Percentiles rank a stretch among this genome's conserved stretches.
Conservation (phyloP, 2,329 filamentous ascomycete genomes). For the Xylaria sp. region DNA sequence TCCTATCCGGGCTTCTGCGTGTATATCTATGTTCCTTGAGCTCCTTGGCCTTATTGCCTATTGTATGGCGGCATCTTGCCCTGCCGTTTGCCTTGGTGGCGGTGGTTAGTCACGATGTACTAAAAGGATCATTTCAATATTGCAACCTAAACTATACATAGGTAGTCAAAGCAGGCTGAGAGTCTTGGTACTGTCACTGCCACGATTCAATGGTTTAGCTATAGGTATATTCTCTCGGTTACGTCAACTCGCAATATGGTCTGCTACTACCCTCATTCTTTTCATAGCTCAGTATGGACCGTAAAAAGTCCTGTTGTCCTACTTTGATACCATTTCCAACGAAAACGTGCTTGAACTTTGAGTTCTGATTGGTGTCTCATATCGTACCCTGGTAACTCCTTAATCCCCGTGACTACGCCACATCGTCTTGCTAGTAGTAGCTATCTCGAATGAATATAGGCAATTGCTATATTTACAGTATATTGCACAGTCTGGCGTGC, state of each 20-base stretch:
- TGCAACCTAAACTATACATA: background rate
- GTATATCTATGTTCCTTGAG: conserved; percentile 16
- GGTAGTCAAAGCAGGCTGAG: background rate
- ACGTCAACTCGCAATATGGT: background rate
- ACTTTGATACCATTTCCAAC: background rate
- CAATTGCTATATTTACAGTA: conserved; percentile 5
- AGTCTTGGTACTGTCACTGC: background rate
- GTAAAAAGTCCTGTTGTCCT: background rate
- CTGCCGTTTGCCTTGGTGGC: background rate
- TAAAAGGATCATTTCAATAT: background rate
- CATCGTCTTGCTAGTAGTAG: background rate
- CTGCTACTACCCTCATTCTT: background rate
- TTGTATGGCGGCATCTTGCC: background rate
- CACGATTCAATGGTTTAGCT: conserved; percentile 5
- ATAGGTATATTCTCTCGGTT: background rate
- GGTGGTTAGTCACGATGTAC: background rate
- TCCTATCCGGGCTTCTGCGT: background rate
- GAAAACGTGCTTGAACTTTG: conserved; percentile 19
- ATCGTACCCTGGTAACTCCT: conserved; percentile 16
- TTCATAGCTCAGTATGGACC: background rate
- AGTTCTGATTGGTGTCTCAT: conserved; percentile 23
- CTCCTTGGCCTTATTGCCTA: background rate
- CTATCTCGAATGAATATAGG: background rate
- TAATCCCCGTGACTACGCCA: background rate
- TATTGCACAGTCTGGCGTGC: background rate